Percentiles rank a stretch among this genome's conserved stretches.
phyloP scores from a whole-genome alignment of 2,329 filamentous ascomycete genomes.

The Cytospora leucostoma region DNA sequence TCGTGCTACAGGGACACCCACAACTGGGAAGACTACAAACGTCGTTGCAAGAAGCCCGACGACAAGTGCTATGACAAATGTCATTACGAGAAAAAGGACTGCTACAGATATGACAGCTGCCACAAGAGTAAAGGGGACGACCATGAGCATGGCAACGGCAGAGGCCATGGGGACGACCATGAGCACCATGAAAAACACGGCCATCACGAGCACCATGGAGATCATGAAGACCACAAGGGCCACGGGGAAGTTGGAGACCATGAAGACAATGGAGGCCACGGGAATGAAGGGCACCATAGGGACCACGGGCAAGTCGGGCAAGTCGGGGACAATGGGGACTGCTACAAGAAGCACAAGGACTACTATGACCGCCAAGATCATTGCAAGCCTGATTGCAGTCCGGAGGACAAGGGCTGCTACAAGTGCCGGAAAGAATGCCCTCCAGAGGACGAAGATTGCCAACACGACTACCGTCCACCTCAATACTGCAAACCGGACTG shows the following conservation, averaged over 20 bases:
- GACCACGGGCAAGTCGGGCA: not conserved
- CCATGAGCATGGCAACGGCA: too few relatives aligned
- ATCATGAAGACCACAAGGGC: not conserved
- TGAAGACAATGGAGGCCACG: constrained; percentile 3
- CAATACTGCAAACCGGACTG: constrained; percentile 1
- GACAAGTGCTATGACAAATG: constrained; percentile 16
- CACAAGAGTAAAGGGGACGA: not conserved
- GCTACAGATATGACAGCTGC: constrained; percentile 4
- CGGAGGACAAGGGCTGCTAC: constrained; percentile 10
- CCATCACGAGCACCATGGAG: too few relatives aligned
- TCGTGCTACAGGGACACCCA: constrained; percentile 20
- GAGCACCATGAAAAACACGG: constrained; percentile 1
- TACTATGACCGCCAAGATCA: constrained; percentile 10
- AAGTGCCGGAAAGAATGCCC: constrained; percentile 17
- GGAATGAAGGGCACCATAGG: too few relatives aligned
- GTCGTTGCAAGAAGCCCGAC: constrained; percentile 13
- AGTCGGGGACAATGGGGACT: constrained; percentile 2
- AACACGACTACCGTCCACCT: constrained; percentile 6
- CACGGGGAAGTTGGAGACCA: not conserved
- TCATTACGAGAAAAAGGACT: constrained; percentile 13
- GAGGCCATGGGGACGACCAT: not conserved
- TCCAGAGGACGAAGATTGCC: constrained; percentile 16
- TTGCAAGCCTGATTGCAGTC: constrained; percentile 20
- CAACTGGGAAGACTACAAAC: constrained; percentile 19
- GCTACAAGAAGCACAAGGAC: constrained; percentile 4